Conservation (phyloP, 2,329 filamentous ascomycete species). For the Corynespora cassiicola region DNA sequence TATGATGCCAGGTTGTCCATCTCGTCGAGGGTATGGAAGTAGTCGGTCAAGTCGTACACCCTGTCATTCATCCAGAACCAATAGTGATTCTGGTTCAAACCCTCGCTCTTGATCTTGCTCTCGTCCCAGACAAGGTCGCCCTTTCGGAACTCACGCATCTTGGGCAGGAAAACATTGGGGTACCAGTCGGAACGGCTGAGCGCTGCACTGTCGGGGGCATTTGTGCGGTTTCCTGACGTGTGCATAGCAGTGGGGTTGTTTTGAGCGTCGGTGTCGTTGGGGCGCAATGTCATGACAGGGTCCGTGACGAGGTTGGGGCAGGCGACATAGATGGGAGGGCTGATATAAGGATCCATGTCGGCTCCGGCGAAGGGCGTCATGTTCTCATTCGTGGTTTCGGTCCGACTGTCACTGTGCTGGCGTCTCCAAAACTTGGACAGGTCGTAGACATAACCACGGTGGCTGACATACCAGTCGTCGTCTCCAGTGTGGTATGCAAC, state of each 20-base stretch:
- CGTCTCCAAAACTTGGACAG: constrained; percentile 85
- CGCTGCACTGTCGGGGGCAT: constrained; percentile 59
- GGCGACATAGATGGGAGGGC: constrained; percentile 74
- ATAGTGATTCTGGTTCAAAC: constrained; percentile 69
- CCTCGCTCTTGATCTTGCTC: constrained; percentile 67
- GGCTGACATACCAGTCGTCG: constrained; percentile 84
- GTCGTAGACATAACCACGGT: constrained; percentile 90
- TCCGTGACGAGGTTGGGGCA: constrained; percentile 76
- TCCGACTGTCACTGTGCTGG: constrained; percentile 78
- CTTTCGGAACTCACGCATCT: constrained; percentile 85
- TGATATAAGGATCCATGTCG: constrained; percentile 85
- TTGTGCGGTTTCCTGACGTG: constrained; percentile 68
- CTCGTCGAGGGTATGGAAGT: constrained; percentile 77
- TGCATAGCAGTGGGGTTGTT: constrained; percentile 67
- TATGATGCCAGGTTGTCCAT: constrained; percentile 65
- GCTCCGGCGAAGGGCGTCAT: constrained; percentile 83
- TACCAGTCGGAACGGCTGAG: constrained; percentile 80
- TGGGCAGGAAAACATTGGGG: constrained; percentile 71
- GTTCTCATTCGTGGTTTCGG: constrained; percentile 62
- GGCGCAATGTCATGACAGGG: constrained; percentile 61
- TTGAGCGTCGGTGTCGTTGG: constrained; percentile 73
- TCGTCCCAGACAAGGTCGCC: constrained; percentile 80
- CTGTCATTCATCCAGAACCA: constrained; percentile 81
- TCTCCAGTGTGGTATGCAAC: constrained; percentile 73
- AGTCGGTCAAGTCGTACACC: constrained; percentile 91